Percentiles rank a stretch among this genome's conserved stretches.
These are phyloP conservation scores for Dipodascus geniculatus DNA, from an alignment of 805 yeast genomes.

Conservation along the genomic window DNA sequence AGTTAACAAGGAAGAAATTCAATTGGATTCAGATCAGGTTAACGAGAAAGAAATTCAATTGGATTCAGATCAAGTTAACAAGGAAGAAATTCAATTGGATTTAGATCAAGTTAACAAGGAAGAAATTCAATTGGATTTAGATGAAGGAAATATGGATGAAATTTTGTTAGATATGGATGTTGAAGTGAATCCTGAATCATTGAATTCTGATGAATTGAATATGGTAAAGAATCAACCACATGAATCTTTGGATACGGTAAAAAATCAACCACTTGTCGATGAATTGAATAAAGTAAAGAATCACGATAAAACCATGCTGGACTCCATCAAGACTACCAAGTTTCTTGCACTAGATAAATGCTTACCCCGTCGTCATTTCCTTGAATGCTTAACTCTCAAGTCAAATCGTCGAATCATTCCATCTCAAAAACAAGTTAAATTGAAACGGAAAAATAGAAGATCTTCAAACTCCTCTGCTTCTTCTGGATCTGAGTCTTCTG, in stretches of 20 bases:
- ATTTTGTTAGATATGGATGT: constrained; percentile 20
- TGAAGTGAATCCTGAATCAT: constrained; percentile 7
- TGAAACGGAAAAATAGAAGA: constrained; percentile 6
- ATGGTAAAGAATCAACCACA: neutral
- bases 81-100: constrained; percentile 6
- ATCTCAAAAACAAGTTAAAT: neutral
- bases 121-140: constrained; percentile 5
- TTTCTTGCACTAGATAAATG: constrained; percentile 85
- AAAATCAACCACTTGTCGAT: neutral
- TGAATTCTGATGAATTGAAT: neutral
- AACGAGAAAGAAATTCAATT: constrained; percentile 7
- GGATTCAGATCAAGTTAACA: constrained; percentile 4
- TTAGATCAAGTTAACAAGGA: constrained; percentile 5
- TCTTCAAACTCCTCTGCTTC: constrained; percentile 5
- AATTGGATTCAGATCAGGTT: constrained; percentile 7
- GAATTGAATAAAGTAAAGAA: no score
- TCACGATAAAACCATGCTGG: no score
- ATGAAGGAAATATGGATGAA: constrained; percentile 21
- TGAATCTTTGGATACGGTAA: neutral
- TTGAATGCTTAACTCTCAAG: constrained; percentile 38
- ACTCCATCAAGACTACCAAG: constrained; percentile 27
- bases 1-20: constrained; percentile 3
- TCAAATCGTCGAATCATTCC: neutral
- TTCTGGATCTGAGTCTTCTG: neutral
- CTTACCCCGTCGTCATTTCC: constrained; percentile 46